Conservation (phyloP, 257 asterid genomes). For the Buddleja alternifolia region DNA sequence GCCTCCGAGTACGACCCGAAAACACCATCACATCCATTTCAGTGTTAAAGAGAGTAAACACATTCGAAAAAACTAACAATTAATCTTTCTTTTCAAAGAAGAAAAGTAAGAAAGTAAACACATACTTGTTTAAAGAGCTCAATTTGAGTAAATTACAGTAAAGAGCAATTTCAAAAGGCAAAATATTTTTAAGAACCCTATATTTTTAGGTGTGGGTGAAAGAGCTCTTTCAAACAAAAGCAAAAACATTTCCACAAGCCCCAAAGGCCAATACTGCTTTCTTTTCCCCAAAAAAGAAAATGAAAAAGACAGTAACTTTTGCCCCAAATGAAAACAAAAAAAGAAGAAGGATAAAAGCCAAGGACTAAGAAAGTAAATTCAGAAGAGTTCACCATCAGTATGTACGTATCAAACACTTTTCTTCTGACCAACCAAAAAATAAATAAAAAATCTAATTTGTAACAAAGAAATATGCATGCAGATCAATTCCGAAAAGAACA, state of each 20-base stretch:
- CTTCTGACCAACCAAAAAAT: too few relatives aligned
- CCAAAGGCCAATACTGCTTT: neutral
- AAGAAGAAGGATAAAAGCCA: too few relatives aligned
- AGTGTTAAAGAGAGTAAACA: neutral
- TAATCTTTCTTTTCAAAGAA: neutral
- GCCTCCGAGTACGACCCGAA: too few relatives aligned
- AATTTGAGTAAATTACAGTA: neutral
- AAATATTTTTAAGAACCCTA: neutral
- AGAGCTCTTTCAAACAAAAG: slow-evolving; percentile 4
- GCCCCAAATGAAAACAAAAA: neutral
- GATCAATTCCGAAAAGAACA: too few relatives aligned
- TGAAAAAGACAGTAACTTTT: neutral
- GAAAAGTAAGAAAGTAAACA: neutral
- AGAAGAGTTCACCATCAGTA: neutral
- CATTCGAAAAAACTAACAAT: neutral
- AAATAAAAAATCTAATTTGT: too few relatives aligned
- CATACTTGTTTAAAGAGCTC: neutral
- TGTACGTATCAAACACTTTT: too few relatives aligned
- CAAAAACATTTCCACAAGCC: neutral
- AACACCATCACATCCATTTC: slow-evolving; percentile 5
- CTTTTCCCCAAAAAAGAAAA: neutral
- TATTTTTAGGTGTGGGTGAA: neutral
- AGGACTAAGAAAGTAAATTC: neutral
- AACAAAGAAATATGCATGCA: too few relatives aligned
- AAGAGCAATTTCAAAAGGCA: neutral